Evolutionary conservation across 2,329 filamentous ascomycete genomes (phyloP), one percentile per base, ranked within the genome.

Genomic region (Trichoderma cornu-damae): DNA sequence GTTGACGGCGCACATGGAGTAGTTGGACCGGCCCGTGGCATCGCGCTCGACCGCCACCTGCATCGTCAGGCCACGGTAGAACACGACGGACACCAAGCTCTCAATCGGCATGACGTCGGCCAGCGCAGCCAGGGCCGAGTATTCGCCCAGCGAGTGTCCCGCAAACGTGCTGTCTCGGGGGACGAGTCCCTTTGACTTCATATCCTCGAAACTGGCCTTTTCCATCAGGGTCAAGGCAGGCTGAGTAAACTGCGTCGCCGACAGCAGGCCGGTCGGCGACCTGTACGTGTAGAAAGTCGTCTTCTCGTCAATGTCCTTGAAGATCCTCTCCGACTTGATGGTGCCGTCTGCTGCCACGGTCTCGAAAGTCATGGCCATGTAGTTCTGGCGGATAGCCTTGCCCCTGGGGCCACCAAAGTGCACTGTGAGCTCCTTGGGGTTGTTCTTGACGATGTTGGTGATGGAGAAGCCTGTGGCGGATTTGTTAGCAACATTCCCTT

Each of bases 51-150:
- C 94, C 22, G 94, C 94, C 47, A 99, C 94, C 76, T 99, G 94
- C 94, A 99, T 99, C 20, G 94, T 99, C 68, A 99, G 79, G 69
- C 94, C 94, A 73, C 94, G 91, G 79, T 99, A 99, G 82, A 99
- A 99, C 56, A 99, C 95, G 46, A 99, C 94, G 0, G 94, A 97
- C 2, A 99, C 94, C 72, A 99, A 80, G 65, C 88, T 94, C 79
- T 99, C 94, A 68, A 99, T 99, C n/a, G 95, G 94, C 90, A 99
- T 96, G 70, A 99, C 94, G 69, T 99, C 93, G 9, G 95, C 94
- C 60, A 99, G 82, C 11, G 94, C 94, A 61, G 94, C 94, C 62
- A 99, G 85, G 8, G 94, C 94, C 61, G 92, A 96, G 79, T 99
- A 99, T 77, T 99, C 94, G 74, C 94, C 94, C 20, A 99, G 85